Conservation (phyloP, 176 grass and related monocot genomes). For the Melocanna baccifera region DNA sequence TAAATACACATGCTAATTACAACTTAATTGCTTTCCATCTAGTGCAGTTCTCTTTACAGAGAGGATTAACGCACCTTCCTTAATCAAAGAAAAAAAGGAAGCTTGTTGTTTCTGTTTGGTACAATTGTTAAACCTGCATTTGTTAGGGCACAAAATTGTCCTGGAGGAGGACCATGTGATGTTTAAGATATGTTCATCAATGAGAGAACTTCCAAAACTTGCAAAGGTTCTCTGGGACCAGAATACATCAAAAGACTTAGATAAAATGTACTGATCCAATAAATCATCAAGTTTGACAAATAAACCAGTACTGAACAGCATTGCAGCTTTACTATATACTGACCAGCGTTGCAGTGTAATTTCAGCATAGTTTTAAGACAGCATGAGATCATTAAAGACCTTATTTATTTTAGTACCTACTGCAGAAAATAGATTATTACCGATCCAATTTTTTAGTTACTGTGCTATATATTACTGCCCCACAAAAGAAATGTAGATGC, state of each 20-base stretch:
- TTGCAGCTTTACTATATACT: neutral
- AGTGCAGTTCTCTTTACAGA: neutral
- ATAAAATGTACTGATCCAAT: neutral
- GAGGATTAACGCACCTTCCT: neutral
- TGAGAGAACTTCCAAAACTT: neutral
- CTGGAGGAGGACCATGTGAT: conserved; percentile 7
- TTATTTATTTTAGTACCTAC: neutral
- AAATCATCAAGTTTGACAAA: conserved; percentile 14
- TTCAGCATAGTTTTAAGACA: neutral
- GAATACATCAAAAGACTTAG: neutral
- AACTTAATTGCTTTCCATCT: conserved; percentile 12
- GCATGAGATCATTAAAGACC: neutral
- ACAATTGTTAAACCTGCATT: neutral
- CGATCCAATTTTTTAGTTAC: neutral
- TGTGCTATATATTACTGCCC: neutral
- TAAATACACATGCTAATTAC: neutral
- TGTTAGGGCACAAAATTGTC: neutral
- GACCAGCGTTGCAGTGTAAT: neutral
- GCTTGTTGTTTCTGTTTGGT: neutral
- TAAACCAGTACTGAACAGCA: neutral
- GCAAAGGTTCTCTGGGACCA: neutral
- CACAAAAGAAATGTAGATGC: neutral
- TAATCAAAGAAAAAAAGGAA: neutral
- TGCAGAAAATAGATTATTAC: neutral
- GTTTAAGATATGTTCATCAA: neutral